These are phyloP conservation scores for Nannochloris sp. DNA, from an alignment of 139 green algal genomes.

Conservation along the genomic window DNA sequence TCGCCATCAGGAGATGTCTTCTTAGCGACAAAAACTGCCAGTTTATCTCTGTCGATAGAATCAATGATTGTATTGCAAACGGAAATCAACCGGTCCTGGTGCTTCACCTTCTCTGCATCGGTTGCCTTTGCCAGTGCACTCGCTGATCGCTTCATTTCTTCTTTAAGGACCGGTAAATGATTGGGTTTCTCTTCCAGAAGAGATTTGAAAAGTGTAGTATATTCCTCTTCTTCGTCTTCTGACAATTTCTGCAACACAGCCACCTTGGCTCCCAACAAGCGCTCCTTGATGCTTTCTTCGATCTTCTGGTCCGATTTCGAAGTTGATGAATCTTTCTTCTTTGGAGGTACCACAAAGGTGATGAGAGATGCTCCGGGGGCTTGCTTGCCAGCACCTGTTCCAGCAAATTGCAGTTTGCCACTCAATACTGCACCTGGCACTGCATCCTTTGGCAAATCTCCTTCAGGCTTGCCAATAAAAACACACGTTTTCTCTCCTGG, in stretches of 20 bases:
- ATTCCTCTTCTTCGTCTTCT: conserved; percentile 26
- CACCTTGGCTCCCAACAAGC: conserved; percentile 58
- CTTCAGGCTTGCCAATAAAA: conserved; percentile 61
- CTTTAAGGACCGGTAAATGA: conserved; percentile 62
- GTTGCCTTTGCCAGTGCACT: not conserved
- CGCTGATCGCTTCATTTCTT: conserved; percentile 40
- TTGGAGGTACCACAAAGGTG: conserved; percentile 22
- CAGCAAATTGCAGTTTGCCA: conserved; percentile 44
- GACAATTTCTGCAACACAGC: conserved; percentile 43
- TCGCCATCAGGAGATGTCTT: conserved; percentile 49
- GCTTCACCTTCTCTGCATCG: not conserved
- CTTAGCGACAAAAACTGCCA: conserved; percentile 42
- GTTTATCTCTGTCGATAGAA: conserved; percentile 42
- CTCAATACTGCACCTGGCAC: conserved; percentile 44
- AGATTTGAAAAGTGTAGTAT: conserved; percentile 23
- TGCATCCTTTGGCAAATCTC: conserved; percentile 81
- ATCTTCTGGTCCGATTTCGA: not conserved
- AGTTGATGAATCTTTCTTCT: conserved; percentile 12
- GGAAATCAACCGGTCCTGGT: conserved; percentile 20
- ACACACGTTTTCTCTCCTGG: conserved; percentile 18
- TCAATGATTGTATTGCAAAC: conserved; percentile 41
- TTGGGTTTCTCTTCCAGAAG: conserved; percentile 33
- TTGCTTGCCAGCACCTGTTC: conserved; percentile 9
- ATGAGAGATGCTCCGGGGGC: not conserved
- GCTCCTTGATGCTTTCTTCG: conserved; percentile 34